Conservation (phyloP, 352 stramenopile species). For the Globisporangium spiculum region DNA sequence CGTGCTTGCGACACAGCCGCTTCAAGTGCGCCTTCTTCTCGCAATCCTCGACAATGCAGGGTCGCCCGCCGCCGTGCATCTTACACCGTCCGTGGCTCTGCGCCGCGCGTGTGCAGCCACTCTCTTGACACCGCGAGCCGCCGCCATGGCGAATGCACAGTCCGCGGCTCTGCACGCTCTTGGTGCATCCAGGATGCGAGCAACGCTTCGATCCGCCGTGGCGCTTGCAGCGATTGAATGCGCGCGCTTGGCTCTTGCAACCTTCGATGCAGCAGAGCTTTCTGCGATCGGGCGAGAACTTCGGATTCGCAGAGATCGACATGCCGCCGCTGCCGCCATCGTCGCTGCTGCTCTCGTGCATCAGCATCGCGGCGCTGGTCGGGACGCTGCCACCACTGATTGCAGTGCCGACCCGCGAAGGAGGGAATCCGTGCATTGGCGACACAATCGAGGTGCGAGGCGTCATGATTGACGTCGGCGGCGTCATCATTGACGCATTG, state of each 20-base stretch:
- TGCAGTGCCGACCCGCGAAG: background rate
- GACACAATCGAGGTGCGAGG: slow-evolving; percentile 17
- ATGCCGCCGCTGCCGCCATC: slow-evolving; percentile 14
- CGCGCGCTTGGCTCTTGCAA: slow-evolving; percentile 76
- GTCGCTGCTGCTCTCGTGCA: slow-evolving; percentile 15
- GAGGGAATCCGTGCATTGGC: slow-evolving; percentile 12
- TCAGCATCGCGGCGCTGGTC: background rate
- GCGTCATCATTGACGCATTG: slow-evolving; percentile 17
- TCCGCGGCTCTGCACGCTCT: slow-evolving; percentile 75
- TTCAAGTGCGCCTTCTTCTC: slow-evolving; percentile 86
- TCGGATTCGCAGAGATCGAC: slow-evolving; percentile 24
- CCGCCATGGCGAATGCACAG: slow-evolving; percentile 70
- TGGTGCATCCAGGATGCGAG: slow-evolving; percentile 63
- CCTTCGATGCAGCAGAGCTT: slow-evolving; percentile 74
- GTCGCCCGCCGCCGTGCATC: slow-evolving; percentile 49
- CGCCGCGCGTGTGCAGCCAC: slow-evolving; percentile 45
- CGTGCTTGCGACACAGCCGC: slow-evolving; percentile 79
- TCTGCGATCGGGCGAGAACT: slow-evolving; percentile 66
- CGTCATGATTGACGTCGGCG: slow-evolving; percentile 16
- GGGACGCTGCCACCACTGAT: background rate
- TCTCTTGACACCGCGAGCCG: slow-evolving; percentile 73
- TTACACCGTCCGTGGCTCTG: slow-evolving; percentile 77
- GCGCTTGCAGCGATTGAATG: slow-evolving; percentile 83
- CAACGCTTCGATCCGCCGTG: slow-evolving; percentile 84
- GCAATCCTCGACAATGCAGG: slow-evolving; percentile 61